Percentiles rank a stretch among this genome's conserved stretches.
Conservation (phyloP, 2,329 filamentous ascomycete species). For the Emmonsiellopsis sp. region DNA sequence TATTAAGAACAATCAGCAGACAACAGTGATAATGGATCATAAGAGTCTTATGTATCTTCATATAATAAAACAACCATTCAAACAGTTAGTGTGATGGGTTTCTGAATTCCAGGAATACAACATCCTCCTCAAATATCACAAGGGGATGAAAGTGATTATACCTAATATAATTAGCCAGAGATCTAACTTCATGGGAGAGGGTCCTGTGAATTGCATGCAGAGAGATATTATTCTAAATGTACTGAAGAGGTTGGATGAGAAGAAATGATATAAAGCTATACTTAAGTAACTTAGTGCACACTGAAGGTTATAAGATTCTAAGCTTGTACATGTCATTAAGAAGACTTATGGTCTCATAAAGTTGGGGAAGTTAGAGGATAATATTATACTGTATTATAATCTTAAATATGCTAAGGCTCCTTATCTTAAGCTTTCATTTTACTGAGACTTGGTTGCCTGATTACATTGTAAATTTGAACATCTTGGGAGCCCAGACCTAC, state of each 20-base stretch:
- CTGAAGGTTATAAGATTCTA: rapidly evolving
- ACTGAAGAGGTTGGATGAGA: background rate
- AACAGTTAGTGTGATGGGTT: background rate
- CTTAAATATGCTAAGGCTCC: no score
- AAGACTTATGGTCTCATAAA: no score
- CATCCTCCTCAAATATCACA: background rate
- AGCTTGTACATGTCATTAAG: no score
- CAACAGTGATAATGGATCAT: background rate
- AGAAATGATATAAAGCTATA: background rate
- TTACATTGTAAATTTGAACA: no score
- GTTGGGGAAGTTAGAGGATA: no score
- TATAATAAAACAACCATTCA: background rate
- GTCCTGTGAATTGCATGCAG: background rate
- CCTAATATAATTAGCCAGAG: background rate
- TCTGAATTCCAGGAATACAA: background rate
- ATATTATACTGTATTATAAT: no score
- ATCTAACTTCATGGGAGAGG: background rate
- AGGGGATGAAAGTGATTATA: background rate
- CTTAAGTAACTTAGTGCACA: background rate
- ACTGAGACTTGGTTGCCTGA: no score
- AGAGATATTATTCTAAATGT: background rate
- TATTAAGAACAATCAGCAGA: background rate
- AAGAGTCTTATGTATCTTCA: background rate
- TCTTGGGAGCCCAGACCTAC: no score
- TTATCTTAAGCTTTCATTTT: no score